Evolutionary conservation across 2,329 filamentous ascomycete genomes (phyloP).

Genomic region (Aspergillus sp.): DNA sequence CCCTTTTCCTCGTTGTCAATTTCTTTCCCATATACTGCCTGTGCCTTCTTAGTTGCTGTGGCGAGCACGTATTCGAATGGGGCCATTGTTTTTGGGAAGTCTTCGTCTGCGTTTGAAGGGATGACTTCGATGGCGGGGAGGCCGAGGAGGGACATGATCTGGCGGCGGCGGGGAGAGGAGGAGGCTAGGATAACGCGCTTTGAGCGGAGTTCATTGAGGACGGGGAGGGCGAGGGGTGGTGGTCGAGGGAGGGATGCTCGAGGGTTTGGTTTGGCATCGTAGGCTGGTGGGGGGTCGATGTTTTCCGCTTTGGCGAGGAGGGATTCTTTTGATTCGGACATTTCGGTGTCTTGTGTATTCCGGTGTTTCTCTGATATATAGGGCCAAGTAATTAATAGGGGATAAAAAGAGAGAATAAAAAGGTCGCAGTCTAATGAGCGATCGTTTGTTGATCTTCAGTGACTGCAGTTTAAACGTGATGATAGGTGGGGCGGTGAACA

Average conservation of each 20-base stretch:
- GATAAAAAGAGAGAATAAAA: too few relatives aligned
- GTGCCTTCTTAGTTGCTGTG: constrained; percentile 78
- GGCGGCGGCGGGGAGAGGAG: constrained; percentile 76
- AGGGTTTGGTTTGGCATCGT: constrained; percentile 22
- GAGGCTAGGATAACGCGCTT: constrained; percentile 88
- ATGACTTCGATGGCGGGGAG: constrained; percentile 77
- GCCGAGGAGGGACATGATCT: constrained; percentile 74
- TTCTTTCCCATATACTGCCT: constrained; percentile 63
- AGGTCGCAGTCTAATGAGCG: too few relatives aligned
- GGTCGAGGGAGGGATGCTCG: constrained; percentile 30
- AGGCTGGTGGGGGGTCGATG: constrained; percentile 30
- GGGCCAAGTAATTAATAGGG: background rate
- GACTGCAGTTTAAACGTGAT: too few relatives aligned
- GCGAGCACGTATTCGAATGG: constrained; percentile 88
- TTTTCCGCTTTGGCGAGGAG: constrained; percentile 14
- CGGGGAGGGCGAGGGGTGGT: constrained; percentile 70
- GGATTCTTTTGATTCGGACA: constrained; percentile 26
- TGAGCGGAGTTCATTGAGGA: constrained; percentile 68
- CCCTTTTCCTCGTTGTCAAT: constrained; percentile 51
- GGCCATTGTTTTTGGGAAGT: constrained; percentile 73
- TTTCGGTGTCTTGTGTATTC: constrained; percentile 6
- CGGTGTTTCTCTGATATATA: background rate
- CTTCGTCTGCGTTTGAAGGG: constrained; percentile 77
- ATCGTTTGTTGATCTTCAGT: too few relatives aligned
- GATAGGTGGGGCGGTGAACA: too few relatives aligned